Evolutionary conservation across 257 asterid species (phyloP).

Genomic region (Sherardia arvensis): DNA sequence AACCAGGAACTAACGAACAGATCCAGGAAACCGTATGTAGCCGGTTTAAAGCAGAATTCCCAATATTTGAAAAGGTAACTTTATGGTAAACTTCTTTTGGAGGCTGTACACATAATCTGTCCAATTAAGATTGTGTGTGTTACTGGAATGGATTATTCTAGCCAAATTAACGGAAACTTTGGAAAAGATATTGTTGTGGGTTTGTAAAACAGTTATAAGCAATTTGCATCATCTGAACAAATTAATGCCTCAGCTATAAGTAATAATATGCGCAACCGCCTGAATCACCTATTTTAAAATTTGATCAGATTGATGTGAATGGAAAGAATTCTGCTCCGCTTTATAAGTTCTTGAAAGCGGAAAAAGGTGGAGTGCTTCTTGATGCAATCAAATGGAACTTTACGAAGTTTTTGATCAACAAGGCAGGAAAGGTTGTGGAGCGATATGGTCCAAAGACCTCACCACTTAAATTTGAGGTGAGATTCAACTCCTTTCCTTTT

Average conservation of each 20-base stretch:
- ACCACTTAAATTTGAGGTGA: slow-evolving; percentile 72
- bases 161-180: background rate
- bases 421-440: slow-evolving; percentile 61
- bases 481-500: background rate
- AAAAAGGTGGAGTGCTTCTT: slow-evolving; percentile 48
- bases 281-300: background rate
- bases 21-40: slow-evolving; percentile 66
- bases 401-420: slow-evolving; percentile 68
- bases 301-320: slow-evolving; percentile 59
- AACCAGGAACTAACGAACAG: slow-evolving; percentile 79
- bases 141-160: background rate
- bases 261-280: background rate
- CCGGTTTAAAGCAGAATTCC: slow-evolving; percentile 72
- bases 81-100: background rate
- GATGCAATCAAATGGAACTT: slow-evolving; percentile 86
- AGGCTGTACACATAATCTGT: background rate
- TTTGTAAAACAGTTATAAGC: background rate
- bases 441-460: slow-evolving; percentile 66
- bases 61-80: slow-evolving; percentile 75
- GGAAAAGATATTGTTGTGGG: background rate
- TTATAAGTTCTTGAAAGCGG: slow-evolving; percentile 70
- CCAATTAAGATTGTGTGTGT: background rate
- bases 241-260: background rate
- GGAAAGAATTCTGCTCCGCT: slow-evolving; percentile 66
- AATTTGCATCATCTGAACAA: background rate